Conservation (phyloP, 345 rosid species). For the Boechera divaricarpa region DNA sequence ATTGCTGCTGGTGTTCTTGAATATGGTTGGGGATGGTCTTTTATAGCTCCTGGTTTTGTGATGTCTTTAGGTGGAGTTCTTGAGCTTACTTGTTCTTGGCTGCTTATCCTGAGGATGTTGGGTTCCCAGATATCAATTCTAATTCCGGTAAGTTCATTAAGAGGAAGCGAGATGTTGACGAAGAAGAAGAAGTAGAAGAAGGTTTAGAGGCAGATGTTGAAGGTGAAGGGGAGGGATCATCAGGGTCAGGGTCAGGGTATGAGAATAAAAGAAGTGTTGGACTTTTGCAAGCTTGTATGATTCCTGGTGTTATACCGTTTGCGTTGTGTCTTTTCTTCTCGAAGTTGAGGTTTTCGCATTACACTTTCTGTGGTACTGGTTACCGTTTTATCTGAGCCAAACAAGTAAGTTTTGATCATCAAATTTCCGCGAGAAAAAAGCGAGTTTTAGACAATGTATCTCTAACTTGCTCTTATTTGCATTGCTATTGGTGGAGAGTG, state of each 20-base stretch:
- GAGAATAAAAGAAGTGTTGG: conserved; percentile 72
- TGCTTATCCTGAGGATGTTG: conserved; percentile 95
- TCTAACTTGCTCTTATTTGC: conserved; percentile 40
- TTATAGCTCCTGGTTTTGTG: conserved; percentile 77
- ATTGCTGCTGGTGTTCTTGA: conserved; percentile 91
- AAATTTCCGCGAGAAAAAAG: background rate
- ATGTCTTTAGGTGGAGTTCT: conserved; percentile 71
- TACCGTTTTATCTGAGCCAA: conserved; percentile 90
- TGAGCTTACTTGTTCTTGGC: conserved; percentile 80
- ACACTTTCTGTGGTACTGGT: conserved; percentile 91
- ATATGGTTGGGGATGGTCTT: conserved; percentile 97
- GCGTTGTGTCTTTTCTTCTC: conserved; percentile 91
- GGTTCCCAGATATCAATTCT: conserved; percentile 57
- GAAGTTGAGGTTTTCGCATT: no score
- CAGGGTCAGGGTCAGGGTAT: conserved; percentile 30
- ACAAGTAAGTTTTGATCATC: conserved; percentile 57
- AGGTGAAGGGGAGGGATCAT: conserved; percentile 31
- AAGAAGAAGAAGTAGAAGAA: conserved; percentile 40
- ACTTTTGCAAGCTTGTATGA: conserved; percentile 78
- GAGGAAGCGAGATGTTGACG: conserved; percentile 34
- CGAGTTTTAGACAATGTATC: background rate
- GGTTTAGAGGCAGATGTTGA: conserved; percentile 30
- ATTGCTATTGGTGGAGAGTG: conserved; percentile 93
- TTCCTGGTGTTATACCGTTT: conserved; percentile 92
- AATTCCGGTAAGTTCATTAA: conserved; percentile 52